Evolutionary conservation across 495 filamentous ascomycete genomes (phyloP).

Genomic region (Penicillium salamii): DNA sequence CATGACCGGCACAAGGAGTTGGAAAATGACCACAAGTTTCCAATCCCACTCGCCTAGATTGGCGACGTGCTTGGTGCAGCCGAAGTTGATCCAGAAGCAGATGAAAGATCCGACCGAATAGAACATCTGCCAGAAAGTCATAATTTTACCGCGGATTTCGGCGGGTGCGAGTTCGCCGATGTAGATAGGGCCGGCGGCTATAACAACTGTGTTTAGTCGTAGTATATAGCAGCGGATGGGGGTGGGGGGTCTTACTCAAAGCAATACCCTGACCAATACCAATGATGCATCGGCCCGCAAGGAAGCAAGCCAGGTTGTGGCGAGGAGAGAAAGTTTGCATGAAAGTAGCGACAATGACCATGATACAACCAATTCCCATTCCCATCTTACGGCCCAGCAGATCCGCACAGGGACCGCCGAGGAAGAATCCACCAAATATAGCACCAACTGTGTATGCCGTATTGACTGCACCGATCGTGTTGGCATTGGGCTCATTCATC

Average conservation of each 20-base stretch:
- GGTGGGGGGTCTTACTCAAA: conserved; percentile 44
- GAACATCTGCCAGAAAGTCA: conserved; percentile 69
- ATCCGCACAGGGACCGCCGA: conserved; percentile 56
- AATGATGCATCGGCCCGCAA: conserved; percentile 59
- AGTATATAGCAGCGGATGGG: neutral
- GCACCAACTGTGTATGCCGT: conserved; percentile 63
- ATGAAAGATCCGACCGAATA: conserved; percentile 63
- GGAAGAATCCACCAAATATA: conserved; percentile 60
- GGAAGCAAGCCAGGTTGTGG: conserved; percentile 55
- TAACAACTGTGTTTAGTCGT: conserved; percentile 4
- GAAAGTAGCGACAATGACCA: conserved; percentile 60
- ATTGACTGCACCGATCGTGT: conserved; percentile 56
- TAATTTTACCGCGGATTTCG: conserved; percentile 60
- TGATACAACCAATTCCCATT: conserved; percentile 54
- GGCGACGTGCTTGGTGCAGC: conserved; percentile 47
- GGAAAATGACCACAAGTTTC: conserved; percentile 62
- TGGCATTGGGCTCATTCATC: conserved; percentile 51
- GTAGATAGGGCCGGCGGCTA: conserved; percentile 58
- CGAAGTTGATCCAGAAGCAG: conserved; percentile 61
- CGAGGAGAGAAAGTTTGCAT: conserved; percentile 58
- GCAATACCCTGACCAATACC: conserved; percentile 65
- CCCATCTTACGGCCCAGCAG: conserved; percentile 55
- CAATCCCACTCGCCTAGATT: conserved; percentile 59
- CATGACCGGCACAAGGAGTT: conserved; percentile 53
- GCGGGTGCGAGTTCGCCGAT: conserved; percentile 59